Base-by-base conservation (phyloP, 495 filamentous ascomycete species). In the Aspergillus sparsus region DNA sequence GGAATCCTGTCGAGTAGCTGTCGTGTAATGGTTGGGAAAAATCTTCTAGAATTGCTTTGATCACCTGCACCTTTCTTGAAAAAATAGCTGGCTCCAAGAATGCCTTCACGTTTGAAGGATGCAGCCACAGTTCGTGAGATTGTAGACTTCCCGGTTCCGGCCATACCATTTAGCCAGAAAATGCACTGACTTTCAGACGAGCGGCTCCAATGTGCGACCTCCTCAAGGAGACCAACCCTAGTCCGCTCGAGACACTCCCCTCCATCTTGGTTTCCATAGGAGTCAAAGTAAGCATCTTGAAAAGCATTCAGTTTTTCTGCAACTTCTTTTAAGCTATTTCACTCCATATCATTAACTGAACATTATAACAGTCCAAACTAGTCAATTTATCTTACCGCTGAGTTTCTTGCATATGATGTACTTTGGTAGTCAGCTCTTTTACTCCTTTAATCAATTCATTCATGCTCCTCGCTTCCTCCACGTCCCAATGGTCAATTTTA, bases 61-160 rank as follows among this genome's bases (percentile, higher is more conserved):
- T 37, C 35, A 2, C 11, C 12, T 21, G 16, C 51, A 18, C 51
- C 51, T 11, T 35, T n/a, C 32, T 53, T 53, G 34, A 53, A 53
- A 13, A 53, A 53, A 35, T 37, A 53, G 16, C n/a, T 53, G 2
- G 51, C 51, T 11, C 32, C 51, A 0, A 41, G 37, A 7, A 41
- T 41, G 11, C 10, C 37, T n/a, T 41, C 37, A 10, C 37, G 11
- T n/a, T 8, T 41, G n/a, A 41, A 10, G n/a, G 18, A 5, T 9
- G 8, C 2, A 0, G 54, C 44, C 0, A 57, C 9, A 1, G 54
- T 57, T 2, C 54, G 27, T 3, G 54, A 57, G 3, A 57, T 27
- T 11, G 54, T 57, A 11, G 54, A 49, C 39, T 57, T 57, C 6
- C 54, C 54, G 7, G 54, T 57, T 5, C 44, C 54, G 37, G 44